Evolutionary conservation across 1,139 yeast species (phyloP).

Genomic region (Kurtzmaniella quercitrusa): DNA sequence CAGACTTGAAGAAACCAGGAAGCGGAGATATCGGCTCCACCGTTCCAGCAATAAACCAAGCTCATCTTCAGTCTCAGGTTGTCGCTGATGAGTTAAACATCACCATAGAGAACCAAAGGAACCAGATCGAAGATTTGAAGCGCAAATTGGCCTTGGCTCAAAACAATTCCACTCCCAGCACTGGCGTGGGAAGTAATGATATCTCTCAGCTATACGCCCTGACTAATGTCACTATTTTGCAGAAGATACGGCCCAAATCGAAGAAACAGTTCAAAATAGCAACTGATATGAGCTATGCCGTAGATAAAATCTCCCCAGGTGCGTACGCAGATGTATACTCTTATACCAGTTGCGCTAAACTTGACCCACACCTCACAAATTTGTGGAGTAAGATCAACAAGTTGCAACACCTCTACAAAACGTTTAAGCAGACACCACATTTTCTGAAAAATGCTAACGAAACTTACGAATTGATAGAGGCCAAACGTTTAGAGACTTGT

Average conservation of each 20-base stretch:
- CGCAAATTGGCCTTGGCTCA: constrained; percentile 27
- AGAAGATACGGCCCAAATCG: constrained; percentile 3
- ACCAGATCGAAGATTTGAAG: constrained; percentile 33
- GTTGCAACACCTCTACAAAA: constrained; percentile 38
- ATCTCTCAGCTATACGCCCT: background rate
- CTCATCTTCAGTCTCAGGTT: background rate
- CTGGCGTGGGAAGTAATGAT: background rate
- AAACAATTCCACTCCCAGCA: background rate
- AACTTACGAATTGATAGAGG: background rate
- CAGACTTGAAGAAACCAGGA: constrained; percentile 1
- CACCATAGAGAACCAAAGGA: constrained; percentile 21
- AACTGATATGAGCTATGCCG: constrained; percentile 4
- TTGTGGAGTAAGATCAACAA: constrained; percentile 41
- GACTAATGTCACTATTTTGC: background rate
- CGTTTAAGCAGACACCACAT: constrained; percentile 21
- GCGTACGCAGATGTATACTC: constrained; percentile 23
- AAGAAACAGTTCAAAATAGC: constrained; percentile 2
- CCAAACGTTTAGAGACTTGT: constrained; percentile 16
- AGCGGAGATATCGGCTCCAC: constrained; percentile 1
- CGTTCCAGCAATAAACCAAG: background rate
- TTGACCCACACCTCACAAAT: constrained; percentile 40
- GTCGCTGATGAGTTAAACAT: background rate
- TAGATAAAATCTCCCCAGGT: background rate
- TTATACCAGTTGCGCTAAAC: constrained; percentile 37
- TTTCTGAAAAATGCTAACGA: background rate